Evolutionary conservation across 768 basidiomycete genomes (phyloP).

Genomic region (Crepidotus variabilis): DNA sequence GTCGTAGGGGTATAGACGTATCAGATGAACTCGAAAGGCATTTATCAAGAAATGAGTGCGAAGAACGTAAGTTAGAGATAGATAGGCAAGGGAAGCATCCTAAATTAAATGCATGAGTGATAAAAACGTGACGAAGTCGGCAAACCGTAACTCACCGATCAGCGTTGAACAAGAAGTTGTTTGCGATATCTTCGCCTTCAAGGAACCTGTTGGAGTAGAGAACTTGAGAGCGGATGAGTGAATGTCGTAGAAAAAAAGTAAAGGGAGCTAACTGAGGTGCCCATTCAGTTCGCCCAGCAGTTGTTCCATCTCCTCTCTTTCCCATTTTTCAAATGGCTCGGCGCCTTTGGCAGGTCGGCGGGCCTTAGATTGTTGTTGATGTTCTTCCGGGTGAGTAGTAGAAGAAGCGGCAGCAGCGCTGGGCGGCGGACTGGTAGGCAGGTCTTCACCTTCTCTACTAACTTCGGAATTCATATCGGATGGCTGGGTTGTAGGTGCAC

Average conservation of each 20-base stretch:
- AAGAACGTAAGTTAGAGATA: conserved; percentile 29
- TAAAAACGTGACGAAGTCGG: neutral
- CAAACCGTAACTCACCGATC: conserved; percentile 64
- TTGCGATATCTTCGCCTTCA: conserved; percentile 87
- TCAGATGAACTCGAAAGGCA: too few relatives aligned
- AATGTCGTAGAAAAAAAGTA: neutral
- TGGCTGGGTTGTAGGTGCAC: conserved; percentile 23
- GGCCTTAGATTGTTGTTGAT: conserved; percentile 23
- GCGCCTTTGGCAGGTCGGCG: conserved; percentile 42
- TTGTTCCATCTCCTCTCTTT: conserved; percentile 87
- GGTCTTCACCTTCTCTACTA: conserved; percentile 30
- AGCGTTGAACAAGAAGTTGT: conserved; percentile 92
- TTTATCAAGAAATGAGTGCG: neutral
- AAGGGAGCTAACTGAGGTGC: conserved; percentile 67
- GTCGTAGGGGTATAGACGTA: too few relatives aligned
- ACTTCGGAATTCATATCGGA: conserved; percentile 24
- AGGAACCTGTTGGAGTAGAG: conserved; percentile 82
- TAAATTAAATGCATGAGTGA: conserved; percentile 18
- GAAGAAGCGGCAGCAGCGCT: conserved; percentile 9
- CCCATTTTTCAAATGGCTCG: conserved; percentile 79
- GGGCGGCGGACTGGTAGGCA: conserved; percentile 20
- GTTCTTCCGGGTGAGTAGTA: conserved; percentile 13
- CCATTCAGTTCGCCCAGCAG: conserved; percentile 74
- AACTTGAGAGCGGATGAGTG: conserved; percentile 42
- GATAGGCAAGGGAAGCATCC: conserved; percentile 71